Base-by-base conservation (phyloP, 2,329 filamentous ascomycete genomes). In the Diaporthe aspalathi region DNA sequence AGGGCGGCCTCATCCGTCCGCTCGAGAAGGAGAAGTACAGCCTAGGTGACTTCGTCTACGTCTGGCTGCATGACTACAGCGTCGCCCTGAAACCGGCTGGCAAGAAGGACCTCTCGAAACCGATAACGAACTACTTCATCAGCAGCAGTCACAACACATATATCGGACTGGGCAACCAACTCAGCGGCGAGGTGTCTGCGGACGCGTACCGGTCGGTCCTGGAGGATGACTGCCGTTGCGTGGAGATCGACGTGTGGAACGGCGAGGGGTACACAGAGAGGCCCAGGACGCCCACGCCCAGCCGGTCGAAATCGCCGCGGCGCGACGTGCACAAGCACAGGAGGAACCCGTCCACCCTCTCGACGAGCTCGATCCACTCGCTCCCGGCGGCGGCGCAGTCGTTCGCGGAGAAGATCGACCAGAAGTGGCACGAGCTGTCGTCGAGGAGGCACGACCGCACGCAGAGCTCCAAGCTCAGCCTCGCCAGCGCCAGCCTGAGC, bases 81-180 rank as follows among this genome's bases (percentile, higher is more conserved):
- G 79, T 84, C 40, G 86, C 87, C 5, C 75, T 82, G 24, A 81
- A 77, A 74, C 84, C 85, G n/a, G 79, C 82, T 27, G 76, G 82
- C 38, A 77, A 82, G 73, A 85, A 89, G 71, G 91, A 94, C 77
- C 79, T 90, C 40, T 87, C 87, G 0, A 89, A 88, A 67, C 93
- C 94, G 5, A 86, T 97, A 71, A 93, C 92, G 57, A 94, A 97
- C 79, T 98, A 98, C 83, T 98, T 94, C 80, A 95, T 98, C 79
- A 97, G 92, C 73, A 97, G 94, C 75, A 97, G 94, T 78, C 95
- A 98, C 84, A 98, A 98, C 79, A 98, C 95, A 0, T 98, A 97
- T 80, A 85, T 97, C 52, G 69, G 60, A n/a, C 91, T 91, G 2
- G 95, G 95, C 2, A 94, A 97, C 77, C 95, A 98, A 81, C 86